Evolutionary conservation across 2,329 filamentous ascomycete genomes (phyloP), one percentile per base, ranked within the genome.

Genomic region (Ophiocordyceps camponoti-saundersi): DNA sequence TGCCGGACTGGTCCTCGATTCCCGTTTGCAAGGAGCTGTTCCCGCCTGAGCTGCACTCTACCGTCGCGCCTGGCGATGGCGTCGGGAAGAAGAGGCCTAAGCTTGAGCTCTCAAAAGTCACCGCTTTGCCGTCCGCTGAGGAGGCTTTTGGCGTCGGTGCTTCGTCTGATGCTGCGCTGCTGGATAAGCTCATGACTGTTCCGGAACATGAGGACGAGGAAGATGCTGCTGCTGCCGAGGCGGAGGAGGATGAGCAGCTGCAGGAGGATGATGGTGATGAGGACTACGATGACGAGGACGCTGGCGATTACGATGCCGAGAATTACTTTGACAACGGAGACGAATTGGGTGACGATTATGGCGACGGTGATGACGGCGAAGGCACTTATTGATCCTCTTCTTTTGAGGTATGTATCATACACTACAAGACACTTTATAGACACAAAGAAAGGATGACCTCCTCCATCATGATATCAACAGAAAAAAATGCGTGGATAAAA

Each of bases 241-340:
- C 69, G 18, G 72, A 72, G 32, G 71, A 73, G 26, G 71, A 74
- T 21, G 72, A 74, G 45, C 69, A 62, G 10, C 55, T 60, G 39
- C 62, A 63, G 32, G 67, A 69, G 46, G 68, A 67, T 11, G 69
- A 69, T 18, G 67, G 71, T 52, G 70, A 72, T 47, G 68, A 72
- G 47, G 63, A 61, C 22, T 73, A 71, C 50, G 72, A 79, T 44
- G 75, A 79, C 47, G 73, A 77, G 48, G 72, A 75, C 44, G 75
- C 71, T 1, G 75, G 75, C 8, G 75, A 79, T 50, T 79, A 79
- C 55, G 71, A 79, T 42, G 75, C 75, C 2, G 75, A 79, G 54
- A 67, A 67, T 11, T 78, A 78, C 61, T 79, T 79, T 56, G 75
- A 78, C 49, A 72, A 69, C 22, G 73, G 72, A 13, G 72, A 74